Conservation (phyloP, 108 stramenopile species). For the Pseudonitzschia pungens region DNA sequence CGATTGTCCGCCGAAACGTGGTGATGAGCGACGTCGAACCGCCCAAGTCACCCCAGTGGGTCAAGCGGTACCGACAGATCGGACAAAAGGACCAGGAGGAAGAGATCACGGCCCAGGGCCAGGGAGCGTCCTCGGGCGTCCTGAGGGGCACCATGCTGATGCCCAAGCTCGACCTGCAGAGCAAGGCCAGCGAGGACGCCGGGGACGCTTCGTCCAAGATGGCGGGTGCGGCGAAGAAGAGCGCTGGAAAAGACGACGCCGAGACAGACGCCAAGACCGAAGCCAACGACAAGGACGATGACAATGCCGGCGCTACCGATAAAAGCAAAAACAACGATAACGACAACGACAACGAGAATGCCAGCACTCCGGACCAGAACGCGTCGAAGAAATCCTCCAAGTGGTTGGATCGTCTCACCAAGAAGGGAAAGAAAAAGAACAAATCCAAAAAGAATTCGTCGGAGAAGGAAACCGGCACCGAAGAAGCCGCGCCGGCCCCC, state of each 20-base stretch:
- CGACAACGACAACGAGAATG: no score
- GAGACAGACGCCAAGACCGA: background rate
- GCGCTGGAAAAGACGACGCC: no score
- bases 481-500: background rate
- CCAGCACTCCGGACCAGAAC: no score
- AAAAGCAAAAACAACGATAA: no score
- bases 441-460: background rate
- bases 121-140: background rate
- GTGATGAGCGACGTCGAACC: constrained; percentile 3
- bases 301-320: no score
- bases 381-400: background rate
- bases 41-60: constrained; percentile 29
- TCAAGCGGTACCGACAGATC: constrained; percentile 21
- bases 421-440: background rate
- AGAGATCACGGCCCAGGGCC: constrained; percentile 14
- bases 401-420: background rate
- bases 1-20: constrained; percentile 24
- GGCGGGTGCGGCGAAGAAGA: no score
- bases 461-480: background rate
- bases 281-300: background rate
- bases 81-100: constrained; percentile 15
- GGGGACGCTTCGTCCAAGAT: no score
- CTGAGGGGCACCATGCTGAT: background rate
- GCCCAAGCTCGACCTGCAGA: background rate
- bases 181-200: background rate